phyloP scores from a whole-genome alignment of 2,329 filamentous ascomycete species.

The Metarhizium sp. region DNA sequence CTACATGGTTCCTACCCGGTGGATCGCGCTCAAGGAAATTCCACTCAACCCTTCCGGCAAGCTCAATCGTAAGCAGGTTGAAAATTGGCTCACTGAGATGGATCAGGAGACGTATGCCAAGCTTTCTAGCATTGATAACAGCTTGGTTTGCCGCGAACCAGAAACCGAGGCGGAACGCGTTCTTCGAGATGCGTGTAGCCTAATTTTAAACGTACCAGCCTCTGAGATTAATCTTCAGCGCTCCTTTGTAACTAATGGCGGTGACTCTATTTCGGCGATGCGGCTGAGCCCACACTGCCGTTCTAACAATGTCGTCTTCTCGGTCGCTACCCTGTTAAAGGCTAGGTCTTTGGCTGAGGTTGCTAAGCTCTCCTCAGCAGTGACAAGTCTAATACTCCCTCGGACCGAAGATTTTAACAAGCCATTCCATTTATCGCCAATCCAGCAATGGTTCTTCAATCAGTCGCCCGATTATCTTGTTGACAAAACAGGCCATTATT shows the following conservation, averaged over 20 bases:
- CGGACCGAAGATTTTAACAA: conserved; percentile 1
- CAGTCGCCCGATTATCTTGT: not conserved
- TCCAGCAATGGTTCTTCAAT: conserved; percentile 7
- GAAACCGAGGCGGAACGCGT: conserved; percentile 4
- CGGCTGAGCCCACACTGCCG: conserved; percentile 28
- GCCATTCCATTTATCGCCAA: conserved; percentile 2
- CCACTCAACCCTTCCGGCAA: conserved; percentile 11
- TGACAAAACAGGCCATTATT: not conserved
- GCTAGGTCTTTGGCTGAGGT: conserved; percentile 1
- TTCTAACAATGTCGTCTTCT: conserved; percentile 18
- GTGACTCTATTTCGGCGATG: conserved; percentile 36
- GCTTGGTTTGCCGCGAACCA: not conserved
- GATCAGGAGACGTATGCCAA: not conserved
- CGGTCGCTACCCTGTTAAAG: conserved; percentile 12
- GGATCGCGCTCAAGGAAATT: conserved; percentile 8
- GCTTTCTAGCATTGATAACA: not conserved
- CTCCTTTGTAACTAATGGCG: conserved; percentile 30
- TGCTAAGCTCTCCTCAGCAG: not conserved
- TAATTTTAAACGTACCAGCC: conserved; percentile 27
- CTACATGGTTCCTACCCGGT: conserved; percentile 12
- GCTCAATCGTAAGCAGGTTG: conserved; percentile 7
- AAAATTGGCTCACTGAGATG: not conserved
- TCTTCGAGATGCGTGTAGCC: conserved; percentile 23
- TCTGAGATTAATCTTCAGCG: conserved; percentile 19
- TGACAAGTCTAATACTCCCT: not conserved